Conservation (phyloP, 2,329 filamentous ascomycete genomes). For the Graphiopsis chlorocephala region DNA sequence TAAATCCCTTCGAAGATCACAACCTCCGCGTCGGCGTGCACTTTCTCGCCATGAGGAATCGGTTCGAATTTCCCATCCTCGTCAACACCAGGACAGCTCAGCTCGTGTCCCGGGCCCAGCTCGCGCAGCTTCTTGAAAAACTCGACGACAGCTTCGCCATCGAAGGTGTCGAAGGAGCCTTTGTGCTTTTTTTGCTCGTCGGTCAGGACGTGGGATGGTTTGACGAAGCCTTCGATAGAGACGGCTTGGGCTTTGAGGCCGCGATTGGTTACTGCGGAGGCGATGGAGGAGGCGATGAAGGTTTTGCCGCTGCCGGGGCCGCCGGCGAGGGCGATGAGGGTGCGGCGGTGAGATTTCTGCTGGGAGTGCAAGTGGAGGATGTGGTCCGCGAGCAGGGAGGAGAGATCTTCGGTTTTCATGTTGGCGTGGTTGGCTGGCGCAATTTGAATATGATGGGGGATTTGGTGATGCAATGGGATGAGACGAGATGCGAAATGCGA, state of each 20-base stretch:
- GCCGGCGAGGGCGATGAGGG: conserved; percentile 13
- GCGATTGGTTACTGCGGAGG: neutral
- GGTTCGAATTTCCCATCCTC: conserved; percentile 12
- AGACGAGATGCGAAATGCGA: neutral
- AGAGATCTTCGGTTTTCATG: conserved; percentile 11
- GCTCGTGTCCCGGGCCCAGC: conserved; percentile 5
- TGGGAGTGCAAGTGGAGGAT: neutral
- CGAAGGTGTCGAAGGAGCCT: conserved; percentile 13
- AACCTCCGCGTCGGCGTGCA: conserved; percentile 5
- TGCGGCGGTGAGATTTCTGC: neutral
- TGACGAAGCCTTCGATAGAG: conserved; percentile 15
- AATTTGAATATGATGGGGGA: no score
- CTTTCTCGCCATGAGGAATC: neutral
- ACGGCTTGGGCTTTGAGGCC: conserved; percentile 13
- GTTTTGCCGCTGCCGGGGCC: conserved; percentile 17
- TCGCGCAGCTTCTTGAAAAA: conserved; percentile 10
- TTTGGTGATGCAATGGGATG: no score
- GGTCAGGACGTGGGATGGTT: conserved; percentile 8
- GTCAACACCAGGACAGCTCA: conserved; percentile 3
- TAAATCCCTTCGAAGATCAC: conserved; percentile 28
- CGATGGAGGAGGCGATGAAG: conserved; percentile 6
- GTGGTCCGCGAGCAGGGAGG: neutral
- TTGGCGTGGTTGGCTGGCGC: neutral
- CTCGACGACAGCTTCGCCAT: conserved; percentile 12
- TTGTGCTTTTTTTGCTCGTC: conserved; percentile 1